Conservation (phyloP, 2,329 filamentous ascomycete species). For the Xylariaceae sp. region DNA sequence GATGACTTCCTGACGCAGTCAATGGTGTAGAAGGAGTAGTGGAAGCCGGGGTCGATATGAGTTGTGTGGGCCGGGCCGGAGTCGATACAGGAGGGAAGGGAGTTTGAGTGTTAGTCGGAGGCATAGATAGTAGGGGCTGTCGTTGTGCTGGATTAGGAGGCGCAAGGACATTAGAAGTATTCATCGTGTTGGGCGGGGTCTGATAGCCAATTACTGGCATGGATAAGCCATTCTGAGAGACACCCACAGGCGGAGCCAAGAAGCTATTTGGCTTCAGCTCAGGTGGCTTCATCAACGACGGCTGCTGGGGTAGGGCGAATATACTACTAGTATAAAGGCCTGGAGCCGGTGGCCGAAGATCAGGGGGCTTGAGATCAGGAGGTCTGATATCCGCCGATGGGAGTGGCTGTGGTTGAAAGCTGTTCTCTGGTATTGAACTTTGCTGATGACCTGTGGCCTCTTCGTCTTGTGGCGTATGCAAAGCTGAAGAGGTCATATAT, state of each 20-base stretch:
- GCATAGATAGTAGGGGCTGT: conserved; percentile 35
- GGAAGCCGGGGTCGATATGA: conserved; percentile 16
- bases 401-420: conserved; percentile 13
- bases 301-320: conserved; percentile 30
- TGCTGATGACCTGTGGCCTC: background rate
- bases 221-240: conserved; percentile 29
- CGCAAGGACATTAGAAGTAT: conserved; percentile 39
- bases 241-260: conserved; percentile 31
- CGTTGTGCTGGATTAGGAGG: conserved; percentile 40
- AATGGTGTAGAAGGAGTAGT: conserved; percentile 13
- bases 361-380: conserved; percentile 27
- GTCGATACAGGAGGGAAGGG: conserved; percentile 12
- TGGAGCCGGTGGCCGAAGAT: conserved; percentile 22
- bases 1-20: conserved; percentile 7
- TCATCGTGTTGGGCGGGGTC: conserved; percentile 18
- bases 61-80: conserved; percentile 10
- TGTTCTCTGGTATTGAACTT: conserved; percentile 7
- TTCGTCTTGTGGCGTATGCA: conserved; percentile 3
- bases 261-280: conserved; percentile 31
- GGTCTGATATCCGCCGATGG: conserved; percentile 22
- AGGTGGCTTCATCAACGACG: conserved; percentile 29
- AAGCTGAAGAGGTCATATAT: background rate
- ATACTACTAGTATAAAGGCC: conserved; percentile 31
- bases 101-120: conserved; percentile 26
- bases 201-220: conserved; percentile 36